Percentiles rank a stretch among this genome's conserved stretches.
Conservation (phyloP, 108 stramenopile genomes). For the Fragilaria crotonensis region DNA sequence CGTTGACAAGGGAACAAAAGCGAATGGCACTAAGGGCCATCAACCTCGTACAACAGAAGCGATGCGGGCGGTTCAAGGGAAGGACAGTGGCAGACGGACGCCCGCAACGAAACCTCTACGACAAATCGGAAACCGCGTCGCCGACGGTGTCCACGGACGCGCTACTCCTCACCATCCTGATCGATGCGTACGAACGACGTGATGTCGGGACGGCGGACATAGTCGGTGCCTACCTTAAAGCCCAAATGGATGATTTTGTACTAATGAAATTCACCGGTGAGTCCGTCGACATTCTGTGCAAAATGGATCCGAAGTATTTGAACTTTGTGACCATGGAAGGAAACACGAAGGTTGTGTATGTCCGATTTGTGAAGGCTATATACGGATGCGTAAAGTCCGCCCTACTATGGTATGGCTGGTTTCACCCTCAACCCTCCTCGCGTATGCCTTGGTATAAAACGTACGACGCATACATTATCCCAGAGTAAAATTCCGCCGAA, state of each 20-base stretch:
- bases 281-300: slow-evolving; percentile 8
- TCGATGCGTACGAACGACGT: slow-evolving; percentile 5
- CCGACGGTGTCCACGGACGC: slow-evolving; percentile 16
- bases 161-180: slow-evolving; percentile 3
- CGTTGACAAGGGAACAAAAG: slow-evolving; percentile 19
- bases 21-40: slow-evolving; percentile 18
- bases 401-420: slow-evolving; percentile 18
- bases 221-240: slow-evolving; percentile 16
- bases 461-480: no score
- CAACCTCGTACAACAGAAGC: slow-evolving; percentile 30
- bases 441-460: no score
- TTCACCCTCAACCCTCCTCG: no score
- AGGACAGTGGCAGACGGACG: slow-evolving; percentile 7
- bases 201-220: slow-evolving; percentile 4
- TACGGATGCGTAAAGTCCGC: slow-evolving; percentile 26
- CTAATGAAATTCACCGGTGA: slow-evolving; percentile 9
- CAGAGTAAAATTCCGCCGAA: no score
- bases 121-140: slow-evolving; percentile 10
- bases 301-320: slow-evolving; percentile 7
- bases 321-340: not conserved
- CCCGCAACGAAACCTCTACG: not conserved
- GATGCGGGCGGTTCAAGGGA: slow-evolving; percentile 11
- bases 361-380: slow-evolving; percentile 14
- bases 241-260: slow-evolving; percentile 1
- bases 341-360: slow-evolving; percentile 9